phyloP scores from a whole-genome alignment of 2,329 filamentous ascomycete species.

The Hirsutella rhossiliensis region DNA sequence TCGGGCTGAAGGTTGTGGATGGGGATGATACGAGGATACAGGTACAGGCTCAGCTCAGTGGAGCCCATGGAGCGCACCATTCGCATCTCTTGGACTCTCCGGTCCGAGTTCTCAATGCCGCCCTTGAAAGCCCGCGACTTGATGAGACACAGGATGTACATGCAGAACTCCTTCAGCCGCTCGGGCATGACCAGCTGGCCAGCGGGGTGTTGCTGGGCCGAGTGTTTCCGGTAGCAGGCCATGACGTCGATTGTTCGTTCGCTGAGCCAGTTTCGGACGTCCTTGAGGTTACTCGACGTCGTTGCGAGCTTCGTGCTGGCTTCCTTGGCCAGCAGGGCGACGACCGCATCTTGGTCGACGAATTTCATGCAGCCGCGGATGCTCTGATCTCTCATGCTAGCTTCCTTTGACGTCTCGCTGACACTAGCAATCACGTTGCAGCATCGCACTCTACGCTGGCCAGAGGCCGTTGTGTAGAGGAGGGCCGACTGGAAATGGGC shows the following conservation, averaged over 20 bases:
- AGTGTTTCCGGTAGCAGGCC: conserved; percentile 85
- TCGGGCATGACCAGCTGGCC: conserved; percentile 92
- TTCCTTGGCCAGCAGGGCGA: conserved; percentile 83
- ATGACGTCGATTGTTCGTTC: conserved; percentile 92
- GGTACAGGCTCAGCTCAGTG: conserved; percentile 75
- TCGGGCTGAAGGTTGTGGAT: conserved; percentile 79
- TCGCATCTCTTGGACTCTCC: conserved; percentile 81
- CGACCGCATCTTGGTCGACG: conserved; percentile 89
- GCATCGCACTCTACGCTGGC: conserved; percentile 82
- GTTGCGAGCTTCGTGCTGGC: conserved; percentile 71
- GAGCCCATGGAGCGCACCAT: conserved; percentile 82
- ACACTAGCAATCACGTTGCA: conserved; percentile 90
- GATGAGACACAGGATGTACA: conserved; percentile 85
- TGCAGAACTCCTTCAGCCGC: conserved; percentile 88
- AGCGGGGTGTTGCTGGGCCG: conserved; percentile 72
- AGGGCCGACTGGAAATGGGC: conserved; percentile 95
- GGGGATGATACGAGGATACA: conserved; percentile 89
- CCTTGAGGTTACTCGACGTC: conserved; percentile 63
- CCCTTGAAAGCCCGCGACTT: conserved; percentile 92
- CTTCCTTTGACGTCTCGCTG: conserved; percentile 47
- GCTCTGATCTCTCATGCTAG: conserved; percentile 30
- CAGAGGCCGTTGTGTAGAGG: conserved; percentile 83
- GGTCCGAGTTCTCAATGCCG: conserved; percentile 80
- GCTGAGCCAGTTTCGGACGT: conserved; percentile 69
- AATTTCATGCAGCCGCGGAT: conserved; percentile 80